Evolutionary conservation across 2,329 filamentous ascomycete species (phyloP).

Genomic region (Curvularia verruculosa): DNA sequence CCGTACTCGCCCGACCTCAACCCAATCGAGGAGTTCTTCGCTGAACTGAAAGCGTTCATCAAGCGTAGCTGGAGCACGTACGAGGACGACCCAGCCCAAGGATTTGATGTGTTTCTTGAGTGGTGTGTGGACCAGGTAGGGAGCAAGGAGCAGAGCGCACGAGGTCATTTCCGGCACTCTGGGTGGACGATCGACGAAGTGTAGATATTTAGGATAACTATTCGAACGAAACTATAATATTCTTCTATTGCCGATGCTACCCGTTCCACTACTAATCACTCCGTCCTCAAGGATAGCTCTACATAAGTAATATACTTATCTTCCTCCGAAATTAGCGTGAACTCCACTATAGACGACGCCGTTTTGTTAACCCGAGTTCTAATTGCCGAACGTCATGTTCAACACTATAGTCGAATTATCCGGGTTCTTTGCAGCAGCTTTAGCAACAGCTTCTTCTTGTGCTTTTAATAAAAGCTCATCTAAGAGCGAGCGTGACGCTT

Average conservation of each 20-base stretch:
- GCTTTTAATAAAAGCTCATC: conserved; percentile 19
- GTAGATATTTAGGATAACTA: too few relatives aligned
- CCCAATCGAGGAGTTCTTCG: conserved; percentile 49
- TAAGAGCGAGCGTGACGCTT: conserved; percentile 12
- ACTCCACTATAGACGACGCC: not conserved
- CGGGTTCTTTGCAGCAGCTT: conserved; percentile 14
- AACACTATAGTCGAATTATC: not conserved
- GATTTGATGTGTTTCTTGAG: conserved; percentile 35
- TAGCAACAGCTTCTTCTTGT: conserved; percentile 23
- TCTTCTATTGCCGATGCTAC: too few relatives aligned
- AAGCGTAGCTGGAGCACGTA: conserved; percentile 27
- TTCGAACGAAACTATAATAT: too few relatives aligned
- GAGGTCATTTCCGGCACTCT: conserved; percentile 38
- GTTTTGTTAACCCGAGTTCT: not conserved
- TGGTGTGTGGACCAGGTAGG: conserved; percentile 37
- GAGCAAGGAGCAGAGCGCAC: conserved; percentile 25
- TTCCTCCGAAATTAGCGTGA: too few relatives aligned
- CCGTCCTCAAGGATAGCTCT: too few relatives aligned
- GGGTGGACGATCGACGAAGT: too few relatives aligned
- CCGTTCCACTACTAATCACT: too few relatives aligned
- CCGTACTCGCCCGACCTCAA: conserved; percentile 49
- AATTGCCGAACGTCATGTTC: conserved; percentile 1
- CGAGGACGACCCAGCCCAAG: conserved; percentile 18
- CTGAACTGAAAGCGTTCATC: conserved; percentile 46
- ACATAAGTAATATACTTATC: too few relatives aligned